These are phyloP conservation scores for Salvia sclarea DNA, from an alignment of 305 asterid species.

Conservation along the genomic window DNA sequence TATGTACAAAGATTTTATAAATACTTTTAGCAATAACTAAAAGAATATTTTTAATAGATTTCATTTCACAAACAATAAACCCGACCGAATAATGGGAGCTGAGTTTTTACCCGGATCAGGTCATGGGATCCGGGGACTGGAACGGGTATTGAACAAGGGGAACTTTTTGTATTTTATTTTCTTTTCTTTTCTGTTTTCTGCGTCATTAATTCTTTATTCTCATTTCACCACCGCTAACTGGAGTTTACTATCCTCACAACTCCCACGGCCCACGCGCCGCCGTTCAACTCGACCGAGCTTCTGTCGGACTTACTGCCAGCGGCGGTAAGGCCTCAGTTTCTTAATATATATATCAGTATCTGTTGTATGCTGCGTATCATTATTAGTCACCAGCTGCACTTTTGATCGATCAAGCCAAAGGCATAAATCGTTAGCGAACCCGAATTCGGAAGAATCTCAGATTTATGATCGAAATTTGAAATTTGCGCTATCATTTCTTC, in stretches of 20 bases:
- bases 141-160: background rate
- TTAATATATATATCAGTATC: background rate
- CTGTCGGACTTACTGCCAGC: background rate
- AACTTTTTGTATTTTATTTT: too few relatives aligned
- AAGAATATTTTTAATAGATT: too few relatives aligned
- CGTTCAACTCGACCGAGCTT: background rate
- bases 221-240: background rate
- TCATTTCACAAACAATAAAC: too few relatives aligned
- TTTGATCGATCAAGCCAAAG: background rate
- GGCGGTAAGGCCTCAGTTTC: slow-evolving; percentile 5
- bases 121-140: background rate
- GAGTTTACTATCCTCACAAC: background rate
- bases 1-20: too few relatives aligned
- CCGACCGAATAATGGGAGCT: too few relatives aligned
- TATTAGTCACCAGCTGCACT: background rate
- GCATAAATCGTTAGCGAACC: background rate
- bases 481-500: background rate
- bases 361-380: background rate
- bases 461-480: background rate
- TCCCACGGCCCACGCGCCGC: slow-evolving; percentile 20
- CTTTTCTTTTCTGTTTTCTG: background rate
- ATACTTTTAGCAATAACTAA: too few relatives aligned
- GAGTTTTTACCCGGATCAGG: background rate
- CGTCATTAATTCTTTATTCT: background rate
- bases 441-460: background rate